Percentiles rank a stretch among this genome's conserved stretches.
Evolutionary conservation across 225 moss, liverwort and hornwort genomes (phyloP).

Genomic region (Lunularia cruciata): DNA sequence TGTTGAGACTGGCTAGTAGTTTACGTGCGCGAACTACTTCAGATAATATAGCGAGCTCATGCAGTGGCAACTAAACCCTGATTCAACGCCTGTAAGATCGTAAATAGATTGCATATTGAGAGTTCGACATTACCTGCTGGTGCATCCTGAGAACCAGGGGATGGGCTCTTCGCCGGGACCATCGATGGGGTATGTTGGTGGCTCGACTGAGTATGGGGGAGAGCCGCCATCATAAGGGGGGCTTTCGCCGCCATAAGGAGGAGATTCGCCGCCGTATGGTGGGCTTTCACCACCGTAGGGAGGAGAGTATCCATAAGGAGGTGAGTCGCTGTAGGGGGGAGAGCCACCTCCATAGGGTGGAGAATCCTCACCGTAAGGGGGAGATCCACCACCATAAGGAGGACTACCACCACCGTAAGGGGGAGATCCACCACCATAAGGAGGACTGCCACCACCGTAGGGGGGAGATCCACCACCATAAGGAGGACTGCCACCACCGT

Average conservation of each 20-base stretch:
- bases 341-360: constrained; percentile 14
- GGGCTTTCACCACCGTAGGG: background rate
- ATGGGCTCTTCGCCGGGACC: constrained; percentile 7
- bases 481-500: background rate
- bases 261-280: constrained; percentile 3
- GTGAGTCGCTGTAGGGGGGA: background rate
- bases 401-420: constrained; percentile 1
- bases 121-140: background rate
- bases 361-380: background rate
- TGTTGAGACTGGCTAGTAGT: no score
- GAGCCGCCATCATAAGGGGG: constrained; percentile 14
- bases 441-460: constrained; percentile 3
- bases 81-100: no score
- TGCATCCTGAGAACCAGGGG: constrained; percentile 9
- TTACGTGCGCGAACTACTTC: no score
- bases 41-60: no score
- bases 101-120: background rate
- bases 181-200: background rate
- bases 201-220: background rate
- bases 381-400: constrained; percentile 11
- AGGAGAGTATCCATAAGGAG: background rate
- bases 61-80: no score
- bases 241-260: constrained; percentile 3
- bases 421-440: constrained; percentile 2
- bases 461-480: constrained; percentile 6